These are phyloP conservation scores for Neoconidiobolus thromboides DNA, from an alignment of 371 early-diverging fungal species.

Conservation along the genomic window DNA sequence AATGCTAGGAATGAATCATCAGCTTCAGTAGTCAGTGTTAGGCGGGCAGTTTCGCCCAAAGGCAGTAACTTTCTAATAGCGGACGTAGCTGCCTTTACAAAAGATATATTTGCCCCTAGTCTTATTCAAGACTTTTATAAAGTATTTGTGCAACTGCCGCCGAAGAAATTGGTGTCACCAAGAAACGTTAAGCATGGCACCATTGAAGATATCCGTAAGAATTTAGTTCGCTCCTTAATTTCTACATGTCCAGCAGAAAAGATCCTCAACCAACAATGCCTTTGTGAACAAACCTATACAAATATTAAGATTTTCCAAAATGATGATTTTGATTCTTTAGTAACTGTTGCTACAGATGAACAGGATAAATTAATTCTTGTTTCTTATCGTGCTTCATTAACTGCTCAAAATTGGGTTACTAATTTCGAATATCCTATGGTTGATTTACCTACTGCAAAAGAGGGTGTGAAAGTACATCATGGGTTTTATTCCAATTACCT, in stretches of 20 bases:
- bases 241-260: background rate
- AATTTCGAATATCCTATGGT: background rate
- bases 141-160: background rate
- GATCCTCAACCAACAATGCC: background rate
- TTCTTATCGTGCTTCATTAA: background rate
- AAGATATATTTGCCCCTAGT: too few relatives aligned
- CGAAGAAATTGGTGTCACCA: background rate
- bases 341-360: background rate
- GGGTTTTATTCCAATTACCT: background rate
- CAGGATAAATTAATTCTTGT: background rate
- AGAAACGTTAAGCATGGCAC: background rate
- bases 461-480: background rate
- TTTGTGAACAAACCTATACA: background rate
- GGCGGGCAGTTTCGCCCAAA: too few relatives aligned
- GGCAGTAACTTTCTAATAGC: too few relatives aligned
- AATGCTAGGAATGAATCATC: too few relatives aligned
- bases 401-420: background rate
- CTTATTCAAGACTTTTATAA: too few relatives aligned
- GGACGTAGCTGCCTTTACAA: too few relatives aligned
- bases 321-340: background rate
- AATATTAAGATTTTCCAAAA: background rate
- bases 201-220: background rate
- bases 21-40: too few relatives aligned
- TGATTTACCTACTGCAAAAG: background rate
- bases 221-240: background rate